These are phyloP conservation scores for Orbilia blumenaviensis DNA, from an alignment of 2,329 filamentous ascomycete genomes.

Conservation along the genomic window DNA sequence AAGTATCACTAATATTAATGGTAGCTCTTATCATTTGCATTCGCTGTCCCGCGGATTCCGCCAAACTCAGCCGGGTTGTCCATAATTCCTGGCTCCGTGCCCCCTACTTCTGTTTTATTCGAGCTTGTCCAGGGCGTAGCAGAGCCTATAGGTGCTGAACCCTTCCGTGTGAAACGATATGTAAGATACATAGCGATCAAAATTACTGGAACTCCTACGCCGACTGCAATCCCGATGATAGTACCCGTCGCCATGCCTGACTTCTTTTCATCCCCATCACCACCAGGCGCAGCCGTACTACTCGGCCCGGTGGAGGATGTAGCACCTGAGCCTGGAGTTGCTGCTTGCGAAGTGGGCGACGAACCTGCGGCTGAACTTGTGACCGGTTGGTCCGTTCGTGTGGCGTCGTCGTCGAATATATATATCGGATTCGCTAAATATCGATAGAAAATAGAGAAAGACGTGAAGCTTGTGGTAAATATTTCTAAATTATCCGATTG, in stretches of 20 bases:
- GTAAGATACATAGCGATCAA: neutral
- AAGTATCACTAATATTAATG: too few species aligned
- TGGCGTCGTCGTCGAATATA: neutral
- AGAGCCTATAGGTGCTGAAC: neutral
- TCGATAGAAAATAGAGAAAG: neutral
- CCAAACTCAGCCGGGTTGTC: neutral
- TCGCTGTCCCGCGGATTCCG: neutral
- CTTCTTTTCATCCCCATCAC: neutral
- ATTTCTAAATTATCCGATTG: neutral
- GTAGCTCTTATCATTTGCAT: neutral
- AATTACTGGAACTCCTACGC: constrained; percentile 5
- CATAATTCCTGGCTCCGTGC: neutral
- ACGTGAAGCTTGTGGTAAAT: neutral
- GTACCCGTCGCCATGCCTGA: constrained; percentile 5
- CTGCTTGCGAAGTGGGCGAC: neutral
- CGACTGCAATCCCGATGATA: constrained; percentile 23
- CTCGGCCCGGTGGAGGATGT: neutral
- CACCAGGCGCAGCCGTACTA: neutral
- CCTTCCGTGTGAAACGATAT: neutral
- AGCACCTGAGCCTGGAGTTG: neutral
- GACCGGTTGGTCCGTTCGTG: neutral
- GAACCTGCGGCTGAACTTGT: neutral
- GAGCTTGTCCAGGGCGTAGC: neutral
- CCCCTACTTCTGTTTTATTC: neutral
- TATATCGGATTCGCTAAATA: constrained; percentile 17